These are phyloP conservation scores for Didymellaceae sp. DNA, from an alignment of 2,329 filamentous ascomycete species.

Conservation along the genomic window DNA sequence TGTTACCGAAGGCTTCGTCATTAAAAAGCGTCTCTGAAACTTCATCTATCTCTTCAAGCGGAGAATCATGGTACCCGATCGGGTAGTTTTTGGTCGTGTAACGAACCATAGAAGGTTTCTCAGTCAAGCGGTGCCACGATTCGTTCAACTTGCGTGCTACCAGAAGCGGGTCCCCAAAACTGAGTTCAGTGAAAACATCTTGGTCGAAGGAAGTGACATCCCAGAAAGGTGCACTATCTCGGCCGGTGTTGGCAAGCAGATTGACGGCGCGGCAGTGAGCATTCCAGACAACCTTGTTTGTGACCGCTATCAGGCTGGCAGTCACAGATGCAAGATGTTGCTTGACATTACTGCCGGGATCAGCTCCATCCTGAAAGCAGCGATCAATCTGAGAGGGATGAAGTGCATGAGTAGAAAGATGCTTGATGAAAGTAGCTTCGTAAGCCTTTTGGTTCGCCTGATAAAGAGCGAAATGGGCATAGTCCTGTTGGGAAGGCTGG, in stretches of 20 bases:
- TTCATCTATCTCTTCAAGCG: constrained; percentile 30
- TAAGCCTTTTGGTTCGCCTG: constrained; percentile 37
- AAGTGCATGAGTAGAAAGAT: constrained; percentile 30
- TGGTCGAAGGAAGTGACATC: constrained; percentile 23
- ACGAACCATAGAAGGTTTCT: constrained; percentile 25
- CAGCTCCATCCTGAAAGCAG: constrained; percentile 10
- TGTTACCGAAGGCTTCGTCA: not conserved
- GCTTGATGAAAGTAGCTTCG: constrained; percentile 31
- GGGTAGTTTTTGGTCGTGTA: constrained; percentile 29
- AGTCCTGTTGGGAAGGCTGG: constrained; percentile 25
- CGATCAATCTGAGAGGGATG: constrained; percentile 22
- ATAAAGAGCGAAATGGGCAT: constrained; percentile 30
- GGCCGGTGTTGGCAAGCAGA: constrained; percentile 27
- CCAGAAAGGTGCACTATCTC: constrained; percentile 26
- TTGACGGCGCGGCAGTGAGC: constrained; percentile 28
- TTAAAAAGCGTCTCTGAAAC: constrained; percentile 18
- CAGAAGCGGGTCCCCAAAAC: constrained; percentile 12
- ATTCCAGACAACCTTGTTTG: constrained; percentile 34
- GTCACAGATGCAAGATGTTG: constrained; percentile 26
- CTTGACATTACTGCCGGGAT: not conserved
- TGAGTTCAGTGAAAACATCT: constrained; percentile 22
- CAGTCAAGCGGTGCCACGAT: constrained; percentile 28
- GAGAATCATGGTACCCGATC: constrained; percentile 17
- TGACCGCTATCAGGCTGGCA: constrained; percentile 24
- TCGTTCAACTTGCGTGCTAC: constrained; percentile 23